Conservation (phyloP, 2,329 filamentous ascomycete species). For the Colletotrichum caudatum region DNA sequence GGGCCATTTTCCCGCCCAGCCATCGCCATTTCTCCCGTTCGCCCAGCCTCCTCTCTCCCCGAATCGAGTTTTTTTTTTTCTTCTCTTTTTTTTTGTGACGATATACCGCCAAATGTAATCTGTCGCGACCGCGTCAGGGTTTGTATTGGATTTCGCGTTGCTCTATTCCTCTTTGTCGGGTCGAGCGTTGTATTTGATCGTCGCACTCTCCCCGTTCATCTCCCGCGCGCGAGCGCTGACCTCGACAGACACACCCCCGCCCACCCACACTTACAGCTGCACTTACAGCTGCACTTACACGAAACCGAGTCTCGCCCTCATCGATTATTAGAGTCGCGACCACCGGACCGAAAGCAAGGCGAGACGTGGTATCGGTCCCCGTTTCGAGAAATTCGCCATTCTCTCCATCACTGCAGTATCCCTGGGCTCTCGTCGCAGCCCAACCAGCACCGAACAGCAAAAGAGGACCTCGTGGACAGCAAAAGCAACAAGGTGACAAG, state of each 20-base stretch:
- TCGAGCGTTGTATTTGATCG: not conserved
- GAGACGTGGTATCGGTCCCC: not conserved
- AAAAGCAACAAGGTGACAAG: not conserved
- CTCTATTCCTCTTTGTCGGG: not conserved
- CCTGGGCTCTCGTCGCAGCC: not conserved
- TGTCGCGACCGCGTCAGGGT: not conserved
- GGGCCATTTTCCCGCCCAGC: slow-evolving; percentile 16
- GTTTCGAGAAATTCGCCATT: not conserved
- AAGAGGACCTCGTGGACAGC: not conserved
- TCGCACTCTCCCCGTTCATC: not conserved
- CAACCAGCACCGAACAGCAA: not conserved
- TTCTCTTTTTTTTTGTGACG: not conserved
- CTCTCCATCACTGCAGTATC: not conserved
- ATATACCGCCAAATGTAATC: not conserved
- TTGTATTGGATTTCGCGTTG: not conserved
- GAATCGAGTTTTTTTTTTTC: not conserved
- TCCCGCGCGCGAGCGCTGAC: not conserved
- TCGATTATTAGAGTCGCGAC: not conserved
- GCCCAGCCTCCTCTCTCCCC: slow-evolving; percentile 15
- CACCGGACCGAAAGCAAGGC: not conserved
- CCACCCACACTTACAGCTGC: not conserved
- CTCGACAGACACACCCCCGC: not conserved
- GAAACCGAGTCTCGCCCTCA: not conserved
- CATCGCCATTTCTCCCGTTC: slow-evolving; percentile 32
- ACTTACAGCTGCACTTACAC: not conserved